Conservation (phyloP, 345 rosid genomes). For the Gossypium herbaceum region DNA sequence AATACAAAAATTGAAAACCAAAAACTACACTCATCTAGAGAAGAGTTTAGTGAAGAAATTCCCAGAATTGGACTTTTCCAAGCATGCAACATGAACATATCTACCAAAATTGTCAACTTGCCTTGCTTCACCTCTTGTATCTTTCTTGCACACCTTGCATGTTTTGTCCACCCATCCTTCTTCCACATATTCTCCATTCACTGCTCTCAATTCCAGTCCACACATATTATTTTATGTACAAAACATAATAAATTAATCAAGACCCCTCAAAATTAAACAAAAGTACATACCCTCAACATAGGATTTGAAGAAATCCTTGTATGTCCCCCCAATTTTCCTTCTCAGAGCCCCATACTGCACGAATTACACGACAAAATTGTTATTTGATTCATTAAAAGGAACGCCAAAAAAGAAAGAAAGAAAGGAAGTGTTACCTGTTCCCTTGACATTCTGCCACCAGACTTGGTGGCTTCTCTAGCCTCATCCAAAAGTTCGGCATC, state of each 20-base stretch:
- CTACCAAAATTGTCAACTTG: slow-evolving; percentile 79
- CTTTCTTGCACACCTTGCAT: slow-evolving; percentile 86
- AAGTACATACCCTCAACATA: slow-evolving; percentile 59
- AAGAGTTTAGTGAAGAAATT: slow-evolving; percentile 74
- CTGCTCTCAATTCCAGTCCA: slow-evolving; percentile 23
- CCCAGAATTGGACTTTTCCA: slow-evolving; percentile 57
- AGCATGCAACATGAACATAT: slow-evolving; percentile 68
- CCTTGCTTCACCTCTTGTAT: slow-evolving; percentile 67
- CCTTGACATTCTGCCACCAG: slow-evolving; percentile 63
- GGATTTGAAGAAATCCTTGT: slow-evolving; percentile 87
- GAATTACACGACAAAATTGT: slow-evolving; percentile 14
- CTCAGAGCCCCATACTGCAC: slow-evolving; percentile 82
- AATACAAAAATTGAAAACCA: background rate
- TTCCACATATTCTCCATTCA: slow-evolving; percentile 66
- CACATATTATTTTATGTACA: background rate
- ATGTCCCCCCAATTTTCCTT: slow-evolving; percentile 85
- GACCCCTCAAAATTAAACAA: too few species aligned
- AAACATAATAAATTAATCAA: background rate
- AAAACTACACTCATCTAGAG: slow-evolving; percentile 25
- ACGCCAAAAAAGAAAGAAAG: background rate
- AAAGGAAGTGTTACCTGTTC: slow-evolving; percentile 48
- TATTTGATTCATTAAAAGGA: background rate
- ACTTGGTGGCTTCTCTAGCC: slow-evolving; percentile 63
- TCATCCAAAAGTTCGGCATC: slow-evolving; percentile 77
- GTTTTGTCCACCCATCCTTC: slow-evolving; percentile 90